Evolutionary conservation across 208 protist species (phyloP).

Genomic region (Wallacemonas sp.): DNA sequence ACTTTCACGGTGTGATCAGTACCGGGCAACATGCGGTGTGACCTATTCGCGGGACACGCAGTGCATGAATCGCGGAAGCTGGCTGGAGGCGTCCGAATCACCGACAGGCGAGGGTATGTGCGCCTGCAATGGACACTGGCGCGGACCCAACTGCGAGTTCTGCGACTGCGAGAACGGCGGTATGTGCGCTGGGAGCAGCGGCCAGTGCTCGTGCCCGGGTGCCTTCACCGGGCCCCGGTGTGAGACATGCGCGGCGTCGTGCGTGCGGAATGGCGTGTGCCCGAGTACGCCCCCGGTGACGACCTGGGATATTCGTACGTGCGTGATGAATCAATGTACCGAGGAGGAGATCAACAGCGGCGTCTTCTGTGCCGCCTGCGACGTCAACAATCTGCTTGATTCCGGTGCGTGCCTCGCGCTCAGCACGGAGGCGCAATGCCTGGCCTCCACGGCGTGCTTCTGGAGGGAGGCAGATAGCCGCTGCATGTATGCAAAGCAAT

Average conservation of each 20-base stretch:
- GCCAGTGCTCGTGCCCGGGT: slow-evolving; percentile 39
- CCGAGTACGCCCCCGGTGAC: slow-evolving; percentile 14
- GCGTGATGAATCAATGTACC: slow-evolving; percentile 35
- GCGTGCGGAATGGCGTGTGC: slow-evolving; percentile 32
- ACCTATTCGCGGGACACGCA: slow-evolving; percentile 12
- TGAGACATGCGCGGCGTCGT: slow-evolving; percentile 39
- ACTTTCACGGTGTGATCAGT: slow-evolving; percentile 45
- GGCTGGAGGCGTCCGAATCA: slow-evolving; percentile 27
- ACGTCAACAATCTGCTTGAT: not conserved
- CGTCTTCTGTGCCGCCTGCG: slow-evolving; percentile 25
- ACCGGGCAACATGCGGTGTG: slow-evolving; percentile 25
- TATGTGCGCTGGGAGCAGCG: slow-evolving; percentile 34
- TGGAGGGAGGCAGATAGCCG: slow-evolving; percentile 14
- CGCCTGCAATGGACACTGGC: slow-evolving; percentile 48
- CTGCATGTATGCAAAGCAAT: not conserved
- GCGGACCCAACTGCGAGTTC: slow-evolving; percentile 38
- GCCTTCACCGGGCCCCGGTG: slow-evolving; percentile 43
- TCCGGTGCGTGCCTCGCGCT: slow-evolving; percentile 3
- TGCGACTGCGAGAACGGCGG: slow-evolving; percentile 58
- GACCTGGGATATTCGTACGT: slow-evolving; percentile 38
- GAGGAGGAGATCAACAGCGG: slow-evolving; percentile 11
- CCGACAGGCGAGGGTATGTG: slow-evolving; percentile 37
- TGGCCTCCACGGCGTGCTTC: slow-evolving; percentile 23
- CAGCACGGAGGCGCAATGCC: slow-evolving; percentile 13
- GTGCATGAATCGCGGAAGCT: slow-evolving; percentile 32